Conservation (phyloP, 441 rosid genomes). For the Brassica balearica region DNA sequence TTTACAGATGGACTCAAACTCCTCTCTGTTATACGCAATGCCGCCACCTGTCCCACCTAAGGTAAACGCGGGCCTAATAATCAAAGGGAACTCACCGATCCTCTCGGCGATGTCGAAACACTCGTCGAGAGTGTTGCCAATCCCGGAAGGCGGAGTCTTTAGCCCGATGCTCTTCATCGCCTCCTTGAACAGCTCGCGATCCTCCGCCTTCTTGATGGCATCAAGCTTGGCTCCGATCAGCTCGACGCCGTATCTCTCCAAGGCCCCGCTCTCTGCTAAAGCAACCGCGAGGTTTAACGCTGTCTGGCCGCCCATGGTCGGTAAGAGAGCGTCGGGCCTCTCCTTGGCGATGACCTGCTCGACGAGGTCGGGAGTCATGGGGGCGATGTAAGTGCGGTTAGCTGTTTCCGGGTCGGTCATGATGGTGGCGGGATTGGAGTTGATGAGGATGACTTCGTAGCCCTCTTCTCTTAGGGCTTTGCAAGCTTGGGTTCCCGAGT, state of each 20-base stretch:
- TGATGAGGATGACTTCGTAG: conserved; percentile 76
- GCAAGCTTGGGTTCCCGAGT: conserved; percentile 96
- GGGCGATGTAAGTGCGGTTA: conserved; percentile 80
- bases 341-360: conserved; percentile 84
- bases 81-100: conserved; percentile 92
- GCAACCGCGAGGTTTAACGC: conserved; percentile 91
- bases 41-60: conserved; percentile 97
- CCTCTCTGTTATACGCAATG: conserved; percentile 90
- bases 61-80: conserved; percentile 89
- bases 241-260: conserved; percentile 75
- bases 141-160: conserved; percentile 96
- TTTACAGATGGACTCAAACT: conserved; percentile 82
- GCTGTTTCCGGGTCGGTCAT: conserved; percentile 98
- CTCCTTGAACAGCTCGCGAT: conserved; percentile 80
- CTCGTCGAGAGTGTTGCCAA: conserved; percentile 79
- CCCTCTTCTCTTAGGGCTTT: conserved; percentile 92
- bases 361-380: conserved; percentile 90
- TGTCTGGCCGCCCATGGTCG: conserved; percentile 98
- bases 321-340: conserved; percentile 86
- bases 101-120: conserved; percentile 70
- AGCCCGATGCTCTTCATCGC: conserved; percentile 89
- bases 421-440: conserved; percentile 95
- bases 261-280: conserved; percentile 73
- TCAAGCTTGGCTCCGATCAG: conserved; percentile 90
- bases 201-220: conserved; percentile 89